Percentiles rank a stretch among this genome's conserved stretches.
Conservation (phyloP, 306 rosid genomes). For the Cyamopsis tetragonoloba region DNA sequence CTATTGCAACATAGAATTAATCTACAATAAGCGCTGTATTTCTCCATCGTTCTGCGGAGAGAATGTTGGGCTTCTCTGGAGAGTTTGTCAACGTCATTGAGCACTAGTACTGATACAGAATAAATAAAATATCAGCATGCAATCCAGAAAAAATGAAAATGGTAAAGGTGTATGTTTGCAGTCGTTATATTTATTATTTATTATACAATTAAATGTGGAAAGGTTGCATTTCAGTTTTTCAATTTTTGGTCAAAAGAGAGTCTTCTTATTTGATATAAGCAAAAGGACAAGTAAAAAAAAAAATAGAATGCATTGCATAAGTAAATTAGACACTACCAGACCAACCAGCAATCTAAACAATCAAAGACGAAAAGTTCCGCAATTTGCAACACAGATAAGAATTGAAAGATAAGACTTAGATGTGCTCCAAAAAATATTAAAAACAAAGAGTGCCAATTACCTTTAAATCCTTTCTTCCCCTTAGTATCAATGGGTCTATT, state of each 20-base stretch:
- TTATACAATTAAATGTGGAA: background rate
- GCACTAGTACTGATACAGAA: conserved; percentile 63
- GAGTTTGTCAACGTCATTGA: conserved; percentile 91
- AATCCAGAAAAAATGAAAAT: background rate
- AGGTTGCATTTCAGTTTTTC: too few relatives aligned
- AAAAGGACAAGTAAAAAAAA: too few relatives aligned
- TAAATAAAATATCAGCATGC: conserved; percentile 24
- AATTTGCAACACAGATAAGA: background rate
- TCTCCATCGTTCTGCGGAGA: conserved; percentile 94
- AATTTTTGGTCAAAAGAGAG: too few relatives aligned
- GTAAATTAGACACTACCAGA: conserved; percentile 3
- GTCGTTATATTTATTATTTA: background rate
- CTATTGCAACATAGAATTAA: conserved; percentile 89
- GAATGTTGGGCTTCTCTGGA: conserved; percentile 96
- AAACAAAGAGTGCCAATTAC: conserved; percentile 28
- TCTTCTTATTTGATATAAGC: background rate
- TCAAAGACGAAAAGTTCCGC: background rate
- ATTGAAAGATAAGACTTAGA: background rate
- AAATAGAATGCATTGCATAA: background rate
- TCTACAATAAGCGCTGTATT: conserved; percentile 87
- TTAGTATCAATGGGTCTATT: conserved; percentile 81
- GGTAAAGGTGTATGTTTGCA: background rate
- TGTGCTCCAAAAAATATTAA: background rate
- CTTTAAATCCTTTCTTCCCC: conserved; percentile 82
- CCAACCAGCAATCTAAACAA: background rate